Conservation (phyloP, 1,284 basidiomycete genomes). For the Cryptococcus sp. region DNA sequence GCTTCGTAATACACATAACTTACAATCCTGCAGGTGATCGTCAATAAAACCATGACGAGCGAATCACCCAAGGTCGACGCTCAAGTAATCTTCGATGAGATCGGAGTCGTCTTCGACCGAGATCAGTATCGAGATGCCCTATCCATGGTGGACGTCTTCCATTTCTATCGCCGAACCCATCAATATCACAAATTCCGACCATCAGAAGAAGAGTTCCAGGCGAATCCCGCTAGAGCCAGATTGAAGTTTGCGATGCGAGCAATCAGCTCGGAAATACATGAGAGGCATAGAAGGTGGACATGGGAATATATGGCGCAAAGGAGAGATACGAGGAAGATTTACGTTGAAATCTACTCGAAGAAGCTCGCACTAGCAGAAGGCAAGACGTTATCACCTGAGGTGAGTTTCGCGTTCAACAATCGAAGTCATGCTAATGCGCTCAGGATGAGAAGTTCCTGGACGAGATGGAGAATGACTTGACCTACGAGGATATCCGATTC, state of each 20-base stretch:
- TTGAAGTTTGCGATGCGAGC: constrained; percentile 77
- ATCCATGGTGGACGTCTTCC: constrained; percentile 93
- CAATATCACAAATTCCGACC: constrained; percentile 82
- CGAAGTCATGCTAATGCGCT: constrained; percentile 2
- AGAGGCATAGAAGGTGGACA: constrained; percentile 79
- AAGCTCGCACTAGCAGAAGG: constrained; percentile 51
- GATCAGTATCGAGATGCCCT: constrained; percentile 94
- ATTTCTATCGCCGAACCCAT: constrained; percentile 87
- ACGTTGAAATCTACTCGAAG: constrained; percentile 79
- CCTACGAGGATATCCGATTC: constrained; percentile 95
- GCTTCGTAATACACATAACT: background rate
- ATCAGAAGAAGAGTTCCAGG: constrained; percentile 57
- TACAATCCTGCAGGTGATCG: constrained; percentile 58
- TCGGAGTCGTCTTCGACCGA: constrained; percentile 87
- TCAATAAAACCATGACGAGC: constrained; percentile 73
- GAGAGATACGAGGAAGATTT: constrained; percentile 74
- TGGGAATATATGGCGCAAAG: constrained; percentile 89
- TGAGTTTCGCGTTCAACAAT: constrained; percentile 27
- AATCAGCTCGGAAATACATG: constrained; percentile 80
- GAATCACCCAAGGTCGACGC: constrained; percentile 81
- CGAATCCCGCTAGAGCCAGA: constrained; percentile 67
- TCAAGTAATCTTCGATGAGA: constrained; percentile 87
- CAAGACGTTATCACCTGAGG: constrained; percentile 52
- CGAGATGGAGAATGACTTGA: constrained; percentile 72
- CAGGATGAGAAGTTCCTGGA: constrained; percentile 64